A percentile compares a stretch with the other conserved stretches of the same genome.
These are phyloP conservation scores for Corinectria fuckeliana DNA, from an alignment of 2,329 filamentous ascomycete species.

Conservation along the genomic window DNA sequence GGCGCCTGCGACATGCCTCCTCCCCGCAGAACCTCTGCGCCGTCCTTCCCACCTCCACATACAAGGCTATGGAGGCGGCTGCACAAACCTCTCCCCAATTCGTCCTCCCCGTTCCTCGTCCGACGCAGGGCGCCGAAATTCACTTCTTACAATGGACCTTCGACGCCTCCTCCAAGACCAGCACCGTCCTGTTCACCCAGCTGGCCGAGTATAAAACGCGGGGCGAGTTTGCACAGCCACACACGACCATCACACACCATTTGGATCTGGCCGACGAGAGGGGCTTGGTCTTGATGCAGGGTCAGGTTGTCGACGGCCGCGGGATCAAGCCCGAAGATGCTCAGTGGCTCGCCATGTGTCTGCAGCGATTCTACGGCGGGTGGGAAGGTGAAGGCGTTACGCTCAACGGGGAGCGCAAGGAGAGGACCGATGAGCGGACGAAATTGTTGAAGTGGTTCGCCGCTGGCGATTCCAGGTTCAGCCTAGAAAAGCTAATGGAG, in stretches of 20 bases:
- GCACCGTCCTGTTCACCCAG: conserved; percentile 89
- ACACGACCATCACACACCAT: conserved; percentile 94
- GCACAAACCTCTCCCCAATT: conserved; percentile 85
- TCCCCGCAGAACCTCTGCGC: conserved; percentile 83
- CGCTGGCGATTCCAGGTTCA: conserved; percentile 78
- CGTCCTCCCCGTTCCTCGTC: conserved; percentile 82
- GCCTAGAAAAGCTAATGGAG: conserved; percentile 82
- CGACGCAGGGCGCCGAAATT: conserved; percentile 78
- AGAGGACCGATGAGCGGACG: conserved; percentile 68
- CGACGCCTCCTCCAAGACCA: conserved; percentile 68
- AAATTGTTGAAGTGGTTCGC: conserved; percentile 83
- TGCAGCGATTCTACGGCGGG: conserved; percentile 91
- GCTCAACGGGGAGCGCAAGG: conserved; percentile 50
- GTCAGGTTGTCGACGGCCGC: conserved; percentile 75
- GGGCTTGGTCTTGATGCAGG: conserved; percentile 85
- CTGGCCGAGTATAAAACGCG: conserved; percentile 91
- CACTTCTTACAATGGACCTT: conserved; percentile 98
- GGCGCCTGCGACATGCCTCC: conserved; percentile 84
- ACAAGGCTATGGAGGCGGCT: conserved; percentile 71
- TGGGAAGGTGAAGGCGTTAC: conserved; percentile 55
- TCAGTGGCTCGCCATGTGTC: conserved; percentile 88
- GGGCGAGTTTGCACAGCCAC: conserved; percentile 87
- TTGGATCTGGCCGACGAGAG: conserved; percentile 77
- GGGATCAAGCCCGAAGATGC: conserved; percentile 82
- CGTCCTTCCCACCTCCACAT: conserved; percentile 76